Evolutionary conservation across 345 rosid genomes (phyloP), one percentile per base, ranked within the genome.

Genomic region (Populus ilicifolia): DNA sequence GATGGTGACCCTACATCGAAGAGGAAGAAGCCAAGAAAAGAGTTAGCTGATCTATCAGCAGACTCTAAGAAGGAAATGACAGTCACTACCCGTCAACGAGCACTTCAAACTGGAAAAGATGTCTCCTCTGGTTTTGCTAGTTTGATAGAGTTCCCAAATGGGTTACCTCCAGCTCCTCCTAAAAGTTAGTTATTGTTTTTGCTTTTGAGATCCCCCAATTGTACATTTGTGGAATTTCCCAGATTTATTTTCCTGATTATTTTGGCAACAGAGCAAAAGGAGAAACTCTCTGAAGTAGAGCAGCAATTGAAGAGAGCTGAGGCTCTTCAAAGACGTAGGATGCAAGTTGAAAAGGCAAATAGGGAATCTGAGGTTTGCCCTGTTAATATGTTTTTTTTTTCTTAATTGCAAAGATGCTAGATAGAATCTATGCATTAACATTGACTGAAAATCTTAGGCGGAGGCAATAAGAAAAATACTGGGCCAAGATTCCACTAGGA

Each of bases 321-420:
- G 76, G 76, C 83, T 36, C 83, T 80, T 71, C 83, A 80, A 61
- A 80, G 79, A 36, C 83, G 83, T 23, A 75, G 83, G 73, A 80
- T 80, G 83, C 83, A 80, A 71, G 79, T 80, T 61, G 79, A 80
- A 39, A 80, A 76, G 77, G 83, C 83, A 30, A 62, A 61, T 71
- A 75, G 83, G 70, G 83, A 80, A 80, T 75, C 83, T 41, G 83
- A 80, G 83, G 83, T 80, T 66, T 71, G 72, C 25, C 25, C 70
- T 20, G 8, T 33, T 48, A 30, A 20, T 18, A 6, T 11, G 30
- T 17, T 5, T 67, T 35, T 38, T 56, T 36, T 4, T 12, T 12
- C 46, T 8, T 10, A 61, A 43, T 36, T 61, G 12, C 16, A 52
- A 2, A 67, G n/a, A 39, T 66, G 64, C n/a, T 35, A 20, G 52